Base-by-base conservation (phyloP, 129 eudicot species). In the Flaveria ramosissima region DNA sequence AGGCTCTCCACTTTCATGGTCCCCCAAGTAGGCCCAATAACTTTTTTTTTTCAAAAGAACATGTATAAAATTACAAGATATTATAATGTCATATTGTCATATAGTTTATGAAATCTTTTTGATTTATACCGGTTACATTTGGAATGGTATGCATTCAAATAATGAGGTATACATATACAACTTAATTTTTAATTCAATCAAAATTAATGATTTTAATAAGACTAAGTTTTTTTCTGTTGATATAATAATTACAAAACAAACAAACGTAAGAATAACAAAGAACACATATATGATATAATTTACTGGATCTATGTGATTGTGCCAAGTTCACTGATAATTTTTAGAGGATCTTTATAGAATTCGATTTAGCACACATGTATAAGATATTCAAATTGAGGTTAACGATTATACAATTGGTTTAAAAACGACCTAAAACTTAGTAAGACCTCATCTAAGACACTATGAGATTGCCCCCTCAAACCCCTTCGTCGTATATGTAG, bases 1-100 rank as follows among this genome's bases (percentile, higher is more conserved):
- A 60, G 26, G 43, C 32, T 45, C 78, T 56, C 70, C 43, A 70
- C 64, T 19, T 57, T 24, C 77, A 42, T 70, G 68, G 81, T 41
- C 75, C 69, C 81, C 57, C 13, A 14, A 62, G 3, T 14, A 55
- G n/a, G n/a, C 21, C 15, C 23, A 26, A 23, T 60, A 45, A n/a
- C n/a, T 21, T 2, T 19, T 20, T 62, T 57, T 14, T 0, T 2
- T 0, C 1, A 53, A 53, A 53, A 53, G n/a, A 50, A 50, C 1
- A 6, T 19, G 66, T 0, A 9, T 2, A 11, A 19, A 11, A 24
- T 61, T 61, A 61, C 42, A 61, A 61, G 7, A 27, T 61, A 61
- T 61, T 61, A 26, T 61, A 61, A 27, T 12, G 43, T 14, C 68
- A 26, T 61, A 61, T 26, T 12, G 43, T 27, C 68, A 61, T 24